phyloP scores from a whole-genome alignment of 495 filamentous ascomycete species.

The Penicillium cinerascens region DNA sequence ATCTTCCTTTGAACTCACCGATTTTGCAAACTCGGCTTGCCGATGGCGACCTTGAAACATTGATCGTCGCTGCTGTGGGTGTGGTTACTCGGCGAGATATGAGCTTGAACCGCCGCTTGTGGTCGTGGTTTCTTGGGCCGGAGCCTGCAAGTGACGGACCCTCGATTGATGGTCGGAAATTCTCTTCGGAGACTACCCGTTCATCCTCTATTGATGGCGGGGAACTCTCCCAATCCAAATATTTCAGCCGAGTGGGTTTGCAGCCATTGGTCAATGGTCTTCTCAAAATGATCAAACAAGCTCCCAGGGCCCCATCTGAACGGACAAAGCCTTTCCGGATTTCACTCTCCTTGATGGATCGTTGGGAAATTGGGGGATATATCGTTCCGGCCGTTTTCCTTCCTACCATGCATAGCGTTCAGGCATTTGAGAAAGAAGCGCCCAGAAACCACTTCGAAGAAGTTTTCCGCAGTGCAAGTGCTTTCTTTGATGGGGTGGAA shows the following conservation, averaged over 20 bases:
- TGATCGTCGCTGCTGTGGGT: conserved; percentile 76
- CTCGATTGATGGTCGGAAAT: conserved; percentile 45
- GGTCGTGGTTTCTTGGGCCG: conserved; percentile 94
- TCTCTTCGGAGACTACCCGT: conserved; percentile 43
- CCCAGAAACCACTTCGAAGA: conserved; percentile 71
- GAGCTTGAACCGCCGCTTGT: conserved; percentile 90
- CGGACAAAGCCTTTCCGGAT: conserved; percentile 86
- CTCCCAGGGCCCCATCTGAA: conserved; percentile 56
- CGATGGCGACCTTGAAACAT: conserved; percentile 67
- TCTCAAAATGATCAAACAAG: conserved; percentile 66
- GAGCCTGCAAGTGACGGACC: conserved; percentile 55
- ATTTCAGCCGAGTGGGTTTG: conserved; percentile 78
- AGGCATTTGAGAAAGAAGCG: conserved; percentile 60
- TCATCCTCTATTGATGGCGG: conserved; percentile 39
- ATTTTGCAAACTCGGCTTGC: conserved; percentile 73
- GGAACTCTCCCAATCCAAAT: conserved; percentile 51
- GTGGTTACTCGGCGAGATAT: conserved; percentile 89
- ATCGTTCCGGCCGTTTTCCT: conserved; percentile 86
- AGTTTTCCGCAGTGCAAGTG: conserved; percentile 84
- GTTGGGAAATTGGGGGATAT: conserved; percentile 90
- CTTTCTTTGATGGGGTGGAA: conserved; percentile 97
- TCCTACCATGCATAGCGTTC: conserved; percentile 75
- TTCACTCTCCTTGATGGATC: conserved; percentile 92
- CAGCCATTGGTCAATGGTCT: conserved; percentile 70
- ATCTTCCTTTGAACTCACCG: conserved; percentile 82